Conservation (phyloP, 495 filamentous ascomycete species). For the Immersiella caudata region DNA sequence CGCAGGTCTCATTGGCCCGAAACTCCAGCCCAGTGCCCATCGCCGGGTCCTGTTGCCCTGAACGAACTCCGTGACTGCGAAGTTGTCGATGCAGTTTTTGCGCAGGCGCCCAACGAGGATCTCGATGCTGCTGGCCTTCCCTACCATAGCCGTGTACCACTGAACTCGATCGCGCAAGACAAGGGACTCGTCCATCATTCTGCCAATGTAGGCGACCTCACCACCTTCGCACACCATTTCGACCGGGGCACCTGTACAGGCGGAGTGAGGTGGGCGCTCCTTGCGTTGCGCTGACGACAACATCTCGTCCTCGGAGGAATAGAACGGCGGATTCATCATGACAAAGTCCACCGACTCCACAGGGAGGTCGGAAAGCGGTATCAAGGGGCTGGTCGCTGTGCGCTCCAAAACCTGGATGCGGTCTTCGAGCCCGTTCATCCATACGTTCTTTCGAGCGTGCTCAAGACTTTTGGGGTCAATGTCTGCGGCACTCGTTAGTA, state of each 20-base stretch:
- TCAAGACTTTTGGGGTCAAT: slow-evolving; percentile 72
- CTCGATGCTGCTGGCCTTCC: slow-evolving; percentile 74
- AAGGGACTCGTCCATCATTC: slow-evolving; percentile 76
- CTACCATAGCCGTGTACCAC: slow-evolving; percentile 94
- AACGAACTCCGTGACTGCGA: slow-evolving; percentile 77
- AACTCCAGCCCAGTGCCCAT: slow-evolving; percentile 92
- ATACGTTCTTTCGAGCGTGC: slow-evolving; percentile 66
- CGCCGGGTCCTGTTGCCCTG: slow-evolving; percentile 79
- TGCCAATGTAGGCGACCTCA: slow-evolving; percentile 76
- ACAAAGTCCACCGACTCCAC: slow-evolving; percentile 75
- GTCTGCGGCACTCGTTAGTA: slow-evolving; percentile 51
- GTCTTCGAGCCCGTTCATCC: slow-evolving; percentile 61
- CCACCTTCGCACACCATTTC: slow-evolving; percentile 91
- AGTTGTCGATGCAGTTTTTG: slow-evolving; percentile 68
- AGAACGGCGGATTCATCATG: slow-evolving; percentile 97
- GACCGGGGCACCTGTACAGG: slow-evolving; percentile 77
- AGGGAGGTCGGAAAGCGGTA: slow-evolving; percentile 61
- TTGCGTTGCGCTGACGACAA: slow-evolving; percentile 65
- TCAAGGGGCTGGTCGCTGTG: slow-evolving; percentile 52
- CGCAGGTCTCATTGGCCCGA: slow-evolving; percentile 65
- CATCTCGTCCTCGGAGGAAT: slow-evolving; percentile 72
- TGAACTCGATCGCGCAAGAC: slow-evolving; percentile 60
- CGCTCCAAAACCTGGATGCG: slow-evolving; percentile 68
- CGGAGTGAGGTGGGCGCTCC: slow-evolving; percentile 66
- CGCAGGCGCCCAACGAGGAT: slow-evolving; percentile 63